A percentile compares a stretch with the other conserved stretches of the same genome.
phyloP scores from a whole-genome alignment of 139 green algal genomes.

The Volvox reticuliferus region DNA sequence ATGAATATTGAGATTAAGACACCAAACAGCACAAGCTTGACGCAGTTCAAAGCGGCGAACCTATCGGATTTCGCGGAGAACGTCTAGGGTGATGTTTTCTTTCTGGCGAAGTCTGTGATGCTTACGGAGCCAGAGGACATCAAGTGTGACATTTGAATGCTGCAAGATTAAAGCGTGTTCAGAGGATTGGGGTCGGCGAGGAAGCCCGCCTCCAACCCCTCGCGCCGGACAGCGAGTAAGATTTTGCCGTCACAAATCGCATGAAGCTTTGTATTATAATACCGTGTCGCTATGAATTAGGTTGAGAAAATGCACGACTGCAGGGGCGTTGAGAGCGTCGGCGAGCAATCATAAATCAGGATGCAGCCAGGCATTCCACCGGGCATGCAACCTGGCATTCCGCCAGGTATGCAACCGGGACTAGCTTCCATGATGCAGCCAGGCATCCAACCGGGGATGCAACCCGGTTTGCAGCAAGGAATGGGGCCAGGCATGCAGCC shows the following conservation, averaged over 20 bases:
- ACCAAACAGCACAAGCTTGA: no score
- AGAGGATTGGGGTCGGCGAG: not conserved
- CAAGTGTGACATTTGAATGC: not conserved
- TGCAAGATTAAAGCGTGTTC: not conserved
- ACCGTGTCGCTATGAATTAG: no score
- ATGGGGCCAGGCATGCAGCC: not conserved
- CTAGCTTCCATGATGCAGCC: not conserved
- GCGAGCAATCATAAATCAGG: not conserved
- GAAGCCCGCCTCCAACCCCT: constrained; percentile 15
- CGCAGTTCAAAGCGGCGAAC: no score
- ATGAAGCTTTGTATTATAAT: not conserved
- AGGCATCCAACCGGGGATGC: not conserved
- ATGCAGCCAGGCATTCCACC: constrained; percentile 1
- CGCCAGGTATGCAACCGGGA: not conserved
- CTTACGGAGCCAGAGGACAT: not conserved
- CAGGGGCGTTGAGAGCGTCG: not conserved
- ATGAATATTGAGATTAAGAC: no score
- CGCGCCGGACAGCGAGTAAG: constrained; percentile 11
- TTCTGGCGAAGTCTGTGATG: no score
- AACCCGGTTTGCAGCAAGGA: not conserved
- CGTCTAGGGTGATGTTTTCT: no score
- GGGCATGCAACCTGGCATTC: constrained; percentile 1
- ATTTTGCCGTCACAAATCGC: not conserved
- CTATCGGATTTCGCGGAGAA: no score
- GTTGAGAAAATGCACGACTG: not conserved